phyloP scores from a whole-genome alignment of 352 stramenopile species.

The Pythium graminicola region DNA sequence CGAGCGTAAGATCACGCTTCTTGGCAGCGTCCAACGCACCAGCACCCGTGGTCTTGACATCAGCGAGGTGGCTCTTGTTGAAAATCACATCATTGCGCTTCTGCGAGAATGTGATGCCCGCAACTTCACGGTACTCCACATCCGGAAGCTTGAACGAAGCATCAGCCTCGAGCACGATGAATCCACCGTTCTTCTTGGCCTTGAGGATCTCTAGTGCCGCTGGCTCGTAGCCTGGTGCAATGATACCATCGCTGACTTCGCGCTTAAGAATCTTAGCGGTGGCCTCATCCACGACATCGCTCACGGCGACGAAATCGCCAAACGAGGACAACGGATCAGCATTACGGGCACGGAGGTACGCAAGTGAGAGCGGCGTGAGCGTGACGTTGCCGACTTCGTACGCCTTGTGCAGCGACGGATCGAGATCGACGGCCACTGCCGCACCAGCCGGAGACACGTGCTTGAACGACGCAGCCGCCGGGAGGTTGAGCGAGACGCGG shows the following conservation, averaged over 20 bases:
- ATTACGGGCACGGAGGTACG: conserved; percentile 98
- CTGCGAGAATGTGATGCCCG: conserved; percentile 97
- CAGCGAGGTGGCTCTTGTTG: conserved; percentile 87
- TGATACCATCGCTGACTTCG: conserved; percentile 98
- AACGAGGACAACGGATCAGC: conserved; percentile 99
- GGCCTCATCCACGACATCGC: conserved; percentile 96
- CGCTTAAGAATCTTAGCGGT: conserved; percentile 98
- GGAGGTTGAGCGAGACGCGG: conserved; percentile 89
- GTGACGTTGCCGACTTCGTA: conserved; percentile 93
- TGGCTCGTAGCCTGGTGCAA: conserved; percentile 97
- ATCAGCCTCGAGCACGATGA: conserved; percentile 97
- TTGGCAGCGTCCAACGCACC: conserved; percentile 86
- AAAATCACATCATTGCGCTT: conserved; percentile 98
- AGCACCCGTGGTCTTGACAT: conserved; percentile 88
- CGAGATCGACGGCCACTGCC: conserved; percentile 96
- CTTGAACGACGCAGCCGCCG: conserved; percentile 98
- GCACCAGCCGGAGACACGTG: conserved; percentile 96
- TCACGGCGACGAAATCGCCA: conserved; percentile 98
- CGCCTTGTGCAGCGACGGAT: conserved; percentile 85
- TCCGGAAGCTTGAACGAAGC: conserved; percentile 87
- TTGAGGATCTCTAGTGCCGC: conserved; percentile 97
- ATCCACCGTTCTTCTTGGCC: conserved; percentile 98
- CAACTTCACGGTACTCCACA: conserved; percentile 98
- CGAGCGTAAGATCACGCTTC: conserved; percentile 96
- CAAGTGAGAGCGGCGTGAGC: conserved; percentile 93